Percentiles rank a stretch among this genome's conserved stretches.
phyloP scores from a whole-genome alignment of 83 land plant species.

The Thuja plicata region DNA sequence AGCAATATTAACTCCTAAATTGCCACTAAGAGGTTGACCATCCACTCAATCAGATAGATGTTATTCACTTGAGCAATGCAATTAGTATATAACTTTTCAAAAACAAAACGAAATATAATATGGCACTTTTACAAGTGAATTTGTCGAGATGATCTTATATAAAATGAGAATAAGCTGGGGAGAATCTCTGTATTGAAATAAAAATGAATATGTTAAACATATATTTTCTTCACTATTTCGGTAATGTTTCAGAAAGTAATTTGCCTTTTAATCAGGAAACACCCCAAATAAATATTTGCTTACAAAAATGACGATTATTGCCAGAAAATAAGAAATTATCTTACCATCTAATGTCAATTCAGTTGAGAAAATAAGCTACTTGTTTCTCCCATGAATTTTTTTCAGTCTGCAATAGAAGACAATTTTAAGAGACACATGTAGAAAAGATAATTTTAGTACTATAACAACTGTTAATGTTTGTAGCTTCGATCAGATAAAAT shows the following conservation, averaged over 20 bases:
- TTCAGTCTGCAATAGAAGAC: too few species aligned
- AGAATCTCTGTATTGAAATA: neutral
- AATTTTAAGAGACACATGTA: neutral
- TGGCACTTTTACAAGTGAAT: neutral
- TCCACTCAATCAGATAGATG: neutral
- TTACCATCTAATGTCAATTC: neutral
- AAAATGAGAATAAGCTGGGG: neutral
- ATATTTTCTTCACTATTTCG: neutral
- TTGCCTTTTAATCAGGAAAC: too few species aligned
- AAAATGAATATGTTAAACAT: neutral
- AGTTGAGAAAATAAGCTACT: neutral
- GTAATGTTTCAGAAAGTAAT: neutral
- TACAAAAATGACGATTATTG: neutral
- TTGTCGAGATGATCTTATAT: neutral
- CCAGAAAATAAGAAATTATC: neutral
- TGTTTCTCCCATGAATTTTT: neutral
- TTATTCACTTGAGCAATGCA: neutral
- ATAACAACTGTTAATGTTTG: too few species aligned
- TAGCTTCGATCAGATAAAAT: too few species aligned
- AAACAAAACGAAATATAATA: too few species aligned
- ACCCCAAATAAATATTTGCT: neutral
- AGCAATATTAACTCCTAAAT: neutral
- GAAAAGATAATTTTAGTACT: neutral
- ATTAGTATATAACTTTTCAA: neutral
- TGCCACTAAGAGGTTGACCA: neutral